Evolutionary conservation across 2,329 filamentous ascomycete genomes (phyloP).

Genomic region (Hortaea sp.): DNA sequence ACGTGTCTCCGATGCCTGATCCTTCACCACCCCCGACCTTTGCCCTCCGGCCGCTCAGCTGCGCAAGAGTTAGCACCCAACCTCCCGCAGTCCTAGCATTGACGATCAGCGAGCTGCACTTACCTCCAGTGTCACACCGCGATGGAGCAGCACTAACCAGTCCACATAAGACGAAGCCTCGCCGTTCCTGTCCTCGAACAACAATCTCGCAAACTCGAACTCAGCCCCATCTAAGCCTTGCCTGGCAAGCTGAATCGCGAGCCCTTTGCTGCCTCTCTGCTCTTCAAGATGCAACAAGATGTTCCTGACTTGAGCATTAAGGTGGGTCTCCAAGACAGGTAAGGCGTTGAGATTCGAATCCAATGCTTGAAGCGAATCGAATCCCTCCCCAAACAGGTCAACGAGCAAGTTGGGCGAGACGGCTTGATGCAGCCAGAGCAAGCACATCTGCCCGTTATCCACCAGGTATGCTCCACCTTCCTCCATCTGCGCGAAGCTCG

Average conservation of each 20-base stretch:
- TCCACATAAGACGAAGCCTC: conserved; percentile 98
- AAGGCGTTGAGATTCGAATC: conserved; percentile 73
- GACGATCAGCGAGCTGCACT: conserved; percentile 7
- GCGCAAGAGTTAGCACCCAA: conserved; percentile 9
- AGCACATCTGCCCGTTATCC: conserved; percentile 85
- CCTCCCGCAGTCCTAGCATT: not conserved
- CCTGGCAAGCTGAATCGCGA: conserved; percentile 80
- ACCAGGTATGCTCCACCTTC: conserved; percentile 89
- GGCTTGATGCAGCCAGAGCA: conserved; percentile 86
- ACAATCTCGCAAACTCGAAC: conserved; percentile 84
- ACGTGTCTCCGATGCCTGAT: conserved; percentile 17
- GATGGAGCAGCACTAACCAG: conserved; percentile 93
- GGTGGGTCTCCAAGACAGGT: conserved; percentile 77
- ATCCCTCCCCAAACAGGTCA: conserved; percentile 78
- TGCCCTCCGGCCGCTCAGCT: conserved; percentile 23
- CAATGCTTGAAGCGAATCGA: conserved; percentile 60
- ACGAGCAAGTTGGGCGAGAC: conserved; percentile 84
- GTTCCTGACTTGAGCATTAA: conserved; percentile 92
- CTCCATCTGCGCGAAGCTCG: conserved; percentile 80
- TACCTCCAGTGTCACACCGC: conserved; percentile 78
- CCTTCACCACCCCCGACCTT: conserved; percentile 15
- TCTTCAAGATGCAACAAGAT: conserved; percentile 77
- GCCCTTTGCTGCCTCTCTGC: conserved; percentile 72
- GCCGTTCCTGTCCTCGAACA: conserved; percentile 93
- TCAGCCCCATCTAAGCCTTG: conserved; percentile 92